Evolutionary conservation across 148 eudicot genomes (phyloP), one percentile per base, ranked within the genome.

Genomic region (Rhododendron henanense): DNA sequence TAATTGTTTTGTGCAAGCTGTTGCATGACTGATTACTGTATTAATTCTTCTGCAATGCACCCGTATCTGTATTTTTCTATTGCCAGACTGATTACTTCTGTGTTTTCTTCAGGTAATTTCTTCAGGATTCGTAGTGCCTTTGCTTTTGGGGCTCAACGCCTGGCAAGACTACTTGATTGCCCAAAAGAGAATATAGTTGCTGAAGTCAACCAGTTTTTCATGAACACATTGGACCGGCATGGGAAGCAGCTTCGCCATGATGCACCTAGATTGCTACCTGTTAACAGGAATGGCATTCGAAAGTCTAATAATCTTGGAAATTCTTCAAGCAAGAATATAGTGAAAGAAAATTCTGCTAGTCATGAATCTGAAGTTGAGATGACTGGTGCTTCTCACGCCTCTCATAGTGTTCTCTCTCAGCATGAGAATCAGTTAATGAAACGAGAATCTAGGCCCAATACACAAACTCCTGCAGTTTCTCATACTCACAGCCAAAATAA

Each of bases 91-190:
- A 35, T 18, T 81, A n/a, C 15, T 82, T n/a, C 53, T n/a, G 47
- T 71, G 76, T 77, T 87, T 51, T 31, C 35, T 45, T 71, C 91
- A 93, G 95, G 95, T 83, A 93, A 93, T 87, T 93, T 93, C 82
- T 93, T 87, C 53, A 90, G 95, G 88, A 92, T 93, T 55, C 92
- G 95, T 35, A 93, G 95, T 86, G 95, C 95, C 81, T 91, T 93
- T 74, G 82, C 90, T 78, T 88, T 91, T 76, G 95, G 95, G 87
- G 94, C 92, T 33, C 88, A 91, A 78, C 85, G 85, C 86, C 90
- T 93, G 28, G 92, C 91, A 51, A 90, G 87, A 79, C 84, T 93
- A 45, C 90, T 93, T 55, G 87, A 88, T 65, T 88, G 94, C 83
- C 92, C 91, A 16, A 86, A 88, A 71, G 93, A 89, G 79, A 88